Evolutionary conservation across 1,139 yeast genomes (phyloP).

Genomic region (Debaryomyces psychrophilus): DNA sequence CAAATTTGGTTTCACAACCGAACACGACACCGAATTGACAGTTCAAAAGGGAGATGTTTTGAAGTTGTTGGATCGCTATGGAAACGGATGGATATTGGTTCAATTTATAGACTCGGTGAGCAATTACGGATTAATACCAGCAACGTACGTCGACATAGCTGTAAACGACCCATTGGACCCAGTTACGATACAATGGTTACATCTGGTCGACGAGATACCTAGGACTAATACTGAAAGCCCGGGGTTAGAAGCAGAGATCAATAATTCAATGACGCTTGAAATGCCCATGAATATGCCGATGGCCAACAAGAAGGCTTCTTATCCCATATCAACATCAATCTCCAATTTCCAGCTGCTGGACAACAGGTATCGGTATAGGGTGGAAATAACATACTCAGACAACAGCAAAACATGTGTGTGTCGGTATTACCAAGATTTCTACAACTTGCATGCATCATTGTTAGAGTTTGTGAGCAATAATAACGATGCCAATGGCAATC

Average conservation of each 20-base stretch:
- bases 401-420: conserved; percentile 34
- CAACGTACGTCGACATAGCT: conserved; percentile 50
- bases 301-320: conserved; percentile 30
- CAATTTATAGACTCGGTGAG: conserved; percentile 43
- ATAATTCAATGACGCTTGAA: too few relatives aligned
- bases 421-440: conserved; percentile 49
- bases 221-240: conserved; percentile 18
- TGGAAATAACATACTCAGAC: conserved; percentile 40
- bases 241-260: conserved; percentile 18
- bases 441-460: conserved; percentile 38
- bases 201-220: conserved; percentile 11
- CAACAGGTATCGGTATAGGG: conserved; percentile 46
- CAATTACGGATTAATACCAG: conserved; percentile 46
- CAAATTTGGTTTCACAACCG: conserved; percentile 40
- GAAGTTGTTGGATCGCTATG: conserved; percentile 41
- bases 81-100: conserved; percentile 49
- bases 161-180: conserved; percentile 44
- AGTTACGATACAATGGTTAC: conserved; percentile 40
- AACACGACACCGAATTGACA: conserved; percentile 36
- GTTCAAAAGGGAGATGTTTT: conserved; percentile 44
- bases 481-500: background rate
- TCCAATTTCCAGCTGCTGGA: conserved; percentile 38
- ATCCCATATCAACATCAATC: conserved; percentile 36
- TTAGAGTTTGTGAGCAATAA: conserved; percentile 16
- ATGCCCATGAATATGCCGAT: conserved; percentile 10